Evolutionary conservation across 2,329 filamentous ascomycete species (phyloP).

Genomic region (Aspergillus sojae): DNA sequence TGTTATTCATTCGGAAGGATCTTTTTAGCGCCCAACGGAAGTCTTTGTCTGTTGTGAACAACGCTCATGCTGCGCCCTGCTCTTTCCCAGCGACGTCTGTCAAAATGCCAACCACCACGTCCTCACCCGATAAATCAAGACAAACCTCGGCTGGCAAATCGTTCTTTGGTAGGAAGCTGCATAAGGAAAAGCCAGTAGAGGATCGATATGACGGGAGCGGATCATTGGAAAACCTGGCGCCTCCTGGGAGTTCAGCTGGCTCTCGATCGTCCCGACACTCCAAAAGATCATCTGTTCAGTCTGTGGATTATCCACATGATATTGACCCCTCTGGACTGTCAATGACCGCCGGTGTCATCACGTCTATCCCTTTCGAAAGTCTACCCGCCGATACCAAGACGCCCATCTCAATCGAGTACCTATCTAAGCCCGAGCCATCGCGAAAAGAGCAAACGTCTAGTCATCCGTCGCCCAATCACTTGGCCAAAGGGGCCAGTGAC

Average conservation of each 20-base stretch:
- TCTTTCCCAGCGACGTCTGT: slow-evolving; percentile 34
- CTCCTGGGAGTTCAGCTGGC: slow-evolving; percentile 62
- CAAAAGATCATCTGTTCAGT: slow-evolving; percentile 71
- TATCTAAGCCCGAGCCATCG: slow-evolving; percentile 65
- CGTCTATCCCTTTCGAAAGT: slow-evolving; percentile 83
- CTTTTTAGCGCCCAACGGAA: slow-evolving; percentile 3
- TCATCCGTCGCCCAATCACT: slow-evolving; percentile 79
- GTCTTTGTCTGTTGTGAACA: slow-evolving; percentile 11
- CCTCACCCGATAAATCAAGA: slow-evolving; percentile 74
- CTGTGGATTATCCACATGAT: slow-evolving; percentile 69
- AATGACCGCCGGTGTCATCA: slow-evolving; percentile 79
- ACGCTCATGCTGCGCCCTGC: slow-evolving; percentile 40
- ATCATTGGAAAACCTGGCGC: slow-evolving; percentile 61
- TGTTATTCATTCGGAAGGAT: background rate
- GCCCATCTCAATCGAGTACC: slow-evolving; percentile 72
- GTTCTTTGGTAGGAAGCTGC: slow-evolving; percentile 79
- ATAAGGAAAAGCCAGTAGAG: slow-evolving; percentile 75
- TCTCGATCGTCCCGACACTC: slow-evolving; percentile 75
- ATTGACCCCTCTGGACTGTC: slow-evolving; percentile 64
- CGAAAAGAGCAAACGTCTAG: slow-evolving; percentile 77
- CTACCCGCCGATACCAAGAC: slow-evolving; percentile 66
- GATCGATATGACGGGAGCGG: slow-evolving; percentile 64
- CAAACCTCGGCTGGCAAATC: slow-evolving; percentile 80
- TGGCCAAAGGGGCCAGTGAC: slow-evolving; percentile 76
- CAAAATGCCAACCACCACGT: slow-evolving; percentile 59